These are phyloP conservation scores for Sisymbrium irio DNA, from an alignment of 345 rosid species.

Conservation along the genomic window DNA sequence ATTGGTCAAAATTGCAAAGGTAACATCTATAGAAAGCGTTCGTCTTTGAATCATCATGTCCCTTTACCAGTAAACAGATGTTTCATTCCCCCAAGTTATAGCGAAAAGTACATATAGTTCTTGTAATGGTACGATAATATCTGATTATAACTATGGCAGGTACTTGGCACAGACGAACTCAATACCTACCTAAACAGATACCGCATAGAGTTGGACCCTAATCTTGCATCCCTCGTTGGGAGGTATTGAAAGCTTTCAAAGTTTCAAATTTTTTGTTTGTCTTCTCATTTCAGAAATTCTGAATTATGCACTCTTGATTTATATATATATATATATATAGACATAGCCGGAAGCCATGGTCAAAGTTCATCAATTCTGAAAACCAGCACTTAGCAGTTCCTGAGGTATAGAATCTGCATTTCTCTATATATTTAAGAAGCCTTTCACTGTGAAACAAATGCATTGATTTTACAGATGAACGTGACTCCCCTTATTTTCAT, in stretches of 20 bases:
- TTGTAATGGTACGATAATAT: background rate
- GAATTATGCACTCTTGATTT: background rate
- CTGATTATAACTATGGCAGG: constrained; percentile 40
- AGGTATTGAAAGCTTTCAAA: constrained; percentile 42
- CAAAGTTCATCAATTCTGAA: constrained; percentile 78
- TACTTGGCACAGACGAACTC: constrained; percentile 91
- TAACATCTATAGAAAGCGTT: constrained; percentile 23
- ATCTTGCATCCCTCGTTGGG: constrained; percentile 87
- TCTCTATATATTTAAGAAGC: background rate
- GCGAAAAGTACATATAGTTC: background rate
- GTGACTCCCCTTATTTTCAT: background rate
- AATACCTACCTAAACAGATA: constrained; percentile 76
- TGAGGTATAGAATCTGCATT: constrained; percentile 54
- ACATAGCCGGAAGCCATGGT: constrained; percentile 94
- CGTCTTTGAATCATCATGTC: background rate
- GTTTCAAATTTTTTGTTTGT: background rate
- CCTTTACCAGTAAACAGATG: background rate
- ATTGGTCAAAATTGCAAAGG: constrained; percentile 96
- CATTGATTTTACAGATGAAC: background rate
- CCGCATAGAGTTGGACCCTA: constrained; percentile 86
- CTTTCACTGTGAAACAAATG: background rate
- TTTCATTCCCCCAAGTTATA: background rate
- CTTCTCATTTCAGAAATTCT: background rate
- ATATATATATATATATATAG: constrained; percentile 29
- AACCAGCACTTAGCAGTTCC: constrained; percentile 91